Conservation (phyloP, 2,329 filamentous ascomycete species). For the Trichoderma atroviride region DNA sequence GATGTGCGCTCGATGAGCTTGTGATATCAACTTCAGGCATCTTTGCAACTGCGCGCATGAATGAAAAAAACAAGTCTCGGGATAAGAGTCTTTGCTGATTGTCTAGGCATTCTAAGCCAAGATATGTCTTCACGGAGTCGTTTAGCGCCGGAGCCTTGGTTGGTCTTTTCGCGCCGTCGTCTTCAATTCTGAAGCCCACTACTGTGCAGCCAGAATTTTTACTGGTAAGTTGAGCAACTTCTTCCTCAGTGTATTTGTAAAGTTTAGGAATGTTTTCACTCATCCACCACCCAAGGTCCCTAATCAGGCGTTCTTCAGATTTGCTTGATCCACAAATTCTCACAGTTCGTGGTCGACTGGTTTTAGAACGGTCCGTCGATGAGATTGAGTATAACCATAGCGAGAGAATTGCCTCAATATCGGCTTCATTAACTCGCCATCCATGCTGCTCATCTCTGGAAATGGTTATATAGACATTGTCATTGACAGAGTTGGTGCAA, state of each 20-base stretch:
- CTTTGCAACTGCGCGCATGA: conserved; percentile 36
- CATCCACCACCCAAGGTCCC: conserved; percentile 16
- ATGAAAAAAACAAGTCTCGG: conserved; percentile 36
- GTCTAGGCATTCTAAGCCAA: background rate
- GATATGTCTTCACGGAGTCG: accelerated
- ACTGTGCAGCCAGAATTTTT: background rate
- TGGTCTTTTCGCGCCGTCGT: background rate
- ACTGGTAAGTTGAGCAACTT: background rate
- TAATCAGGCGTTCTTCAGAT: background rate
- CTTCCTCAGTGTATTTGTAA: background rate
- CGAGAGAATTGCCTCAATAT: conserved; percentile 37
- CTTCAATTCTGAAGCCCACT: background rate
- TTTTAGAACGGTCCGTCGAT: too few species aligned
- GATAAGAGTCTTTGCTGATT: conserved; percentile 28
- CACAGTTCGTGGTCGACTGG: background rate
- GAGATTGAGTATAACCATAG: conserved; percentile 35
- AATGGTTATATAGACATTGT: background rate
- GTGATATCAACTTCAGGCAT: conserved; percentile 11
- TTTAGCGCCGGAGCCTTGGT: background rate
- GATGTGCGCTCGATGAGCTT: conserved; percentile 2
- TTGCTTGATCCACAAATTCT: background rate
- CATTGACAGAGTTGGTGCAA: background rate
- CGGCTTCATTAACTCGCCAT: conserved; percentile 32
- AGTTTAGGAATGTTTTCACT: background rate
- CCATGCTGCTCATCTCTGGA: background rate